Evolutionary conservation across 2,329 filamentous ascomycete species (phyloP), one percentile per base, ranked within the genome.

Genomic region (Neofusicoccum sp.): DNA sequence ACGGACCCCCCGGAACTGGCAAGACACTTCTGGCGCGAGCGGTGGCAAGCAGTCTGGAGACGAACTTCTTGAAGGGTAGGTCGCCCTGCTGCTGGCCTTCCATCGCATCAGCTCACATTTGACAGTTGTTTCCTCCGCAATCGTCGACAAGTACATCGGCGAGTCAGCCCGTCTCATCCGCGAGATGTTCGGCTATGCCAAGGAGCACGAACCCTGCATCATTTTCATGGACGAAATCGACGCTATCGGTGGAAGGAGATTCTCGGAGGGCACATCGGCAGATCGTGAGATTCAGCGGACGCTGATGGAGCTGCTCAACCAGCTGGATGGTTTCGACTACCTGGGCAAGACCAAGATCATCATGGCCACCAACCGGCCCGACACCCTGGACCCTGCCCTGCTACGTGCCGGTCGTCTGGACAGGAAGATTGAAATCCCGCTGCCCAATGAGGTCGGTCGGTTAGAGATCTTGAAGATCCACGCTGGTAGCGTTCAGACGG

Each of bases 211-310:
- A 79, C 95, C 95, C 43, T 99, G 95, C 78, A 99, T 99, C 78
- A 99, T 99, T 80, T 99, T 99, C 86, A 99, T 99, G 95, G 96
- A 99, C 84, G 95, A 99, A 81, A 99, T 99, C 75, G 95, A 99
- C 75, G 95, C 95, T 74, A 99, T 99, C 73, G 95, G 95, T 77
- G 96, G 96, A 67, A 88, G 96, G 71, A 87, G 95, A 72, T 99
- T 99, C 80, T 97, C 92, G 0, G 95, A 99, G 78, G 95, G 96
- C 70, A 99, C 95, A 58, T 97, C 93, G 65, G 95, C 95, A 56
- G 95, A 99, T 81, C 89, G 96, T 73, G 95, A 99, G 79, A 99
- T 99, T 71, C 95, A 99, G 81, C 89, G 95, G 74, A 99, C 95
- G 39, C 83, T 99, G 65, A 99, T 99, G 95, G 95, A 99, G 79